Percentiles rank a stretch among this genome's conserved stretches.
Conservation (phyloP, 441 rosid genomes). For the Pelargonium fulgidum region DNA sequence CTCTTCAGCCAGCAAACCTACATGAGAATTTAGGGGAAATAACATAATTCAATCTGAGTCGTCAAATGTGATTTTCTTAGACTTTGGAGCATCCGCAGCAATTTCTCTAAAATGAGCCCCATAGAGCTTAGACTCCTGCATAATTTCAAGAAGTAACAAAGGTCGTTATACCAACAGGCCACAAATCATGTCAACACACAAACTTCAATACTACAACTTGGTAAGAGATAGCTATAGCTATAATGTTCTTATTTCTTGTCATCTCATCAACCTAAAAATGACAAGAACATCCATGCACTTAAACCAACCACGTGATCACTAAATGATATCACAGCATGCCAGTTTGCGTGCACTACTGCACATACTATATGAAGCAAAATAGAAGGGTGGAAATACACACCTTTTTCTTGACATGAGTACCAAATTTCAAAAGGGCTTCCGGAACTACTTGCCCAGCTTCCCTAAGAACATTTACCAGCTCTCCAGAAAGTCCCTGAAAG, state of each 20-base stretch:
- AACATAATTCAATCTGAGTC: conserved; percentile 42
- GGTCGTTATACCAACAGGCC: background rate
- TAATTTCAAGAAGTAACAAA: background rate
- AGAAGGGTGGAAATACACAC: conserved; percentile 26
- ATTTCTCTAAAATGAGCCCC: conserved; percentile 93
- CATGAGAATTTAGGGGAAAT: background rate
- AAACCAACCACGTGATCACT: background rate
- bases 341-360: background rate
- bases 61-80: conserved; percentile 60
- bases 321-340: background rate
- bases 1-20: background rate
- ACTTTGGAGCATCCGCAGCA: conserved; percentile 81
- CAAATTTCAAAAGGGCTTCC: conserved; percentile 70
- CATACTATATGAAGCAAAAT: background rate
- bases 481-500: conserved; percentile 81
- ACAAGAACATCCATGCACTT: too few relatives aligned
- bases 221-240: too few relatives aligned
- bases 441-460: conserved; percentile 94
- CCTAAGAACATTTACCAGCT: conserved; percentile 81
- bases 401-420: conserved; percentile 98
- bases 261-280: too few relatives aligned
- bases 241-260: too few relatives aligned
- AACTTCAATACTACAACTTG: background rate
- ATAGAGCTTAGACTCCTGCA: conserved; percentile 83
- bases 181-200: background rate